Conservation (phyloP, 352 stramenopile species). For the Peronosclerospora sorghi region DNA sequence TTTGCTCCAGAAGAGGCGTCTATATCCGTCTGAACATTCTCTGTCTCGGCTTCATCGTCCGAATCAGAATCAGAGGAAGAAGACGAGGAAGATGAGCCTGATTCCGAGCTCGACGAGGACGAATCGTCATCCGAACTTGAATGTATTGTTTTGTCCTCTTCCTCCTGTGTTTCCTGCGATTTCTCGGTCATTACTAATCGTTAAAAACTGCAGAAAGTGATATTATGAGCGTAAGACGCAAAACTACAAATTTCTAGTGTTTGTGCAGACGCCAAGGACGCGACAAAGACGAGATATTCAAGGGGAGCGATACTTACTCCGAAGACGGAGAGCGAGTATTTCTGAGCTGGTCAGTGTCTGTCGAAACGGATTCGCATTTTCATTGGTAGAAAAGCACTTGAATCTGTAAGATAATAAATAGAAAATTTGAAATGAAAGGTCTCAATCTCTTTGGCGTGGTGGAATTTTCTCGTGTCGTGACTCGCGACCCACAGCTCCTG, state of each 20-base stretch:
- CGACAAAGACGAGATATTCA: no score
- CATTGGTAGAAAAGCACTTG: conserved; percentile 16
- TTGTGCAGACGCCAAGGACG: no score
- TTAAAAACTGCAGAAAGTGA: neutral
- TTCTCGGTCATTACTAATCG: conserved; percentile 18
- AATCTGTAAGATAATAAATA: no score
- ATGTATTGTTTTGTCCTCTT: conserved; percentile 40
- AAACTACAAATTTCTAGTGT: no score
- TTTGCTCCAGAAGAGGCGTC: conserved; percentile 4
- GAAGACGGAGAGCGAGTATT: conserved; percentile 14
- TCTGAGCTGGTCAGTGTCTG: conserved; percentile 19
- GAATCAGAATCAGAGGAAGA: conserved; percentile 76
- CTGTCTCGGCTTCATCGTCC: conserved; percentile 25
- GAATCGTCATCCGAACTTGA: conserved; percentile 68
- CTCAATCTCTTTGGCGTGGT: conserved; percentile 70
- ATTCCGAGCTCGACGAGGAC: conserved; percentile 68
- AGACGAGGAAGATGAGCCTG: conserved; percentile 62
- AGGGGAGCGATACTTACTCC: neutral
- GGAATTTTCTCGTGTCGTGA: conserved; percentile 71
- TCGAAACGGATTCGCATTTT: conserved; percentile 3
- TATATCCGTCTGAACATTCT: conserved; percentile 6
- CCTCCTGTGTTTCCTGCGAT: conserved; percentile 17
- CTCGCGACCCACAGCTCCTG: conserved; percentile 58
- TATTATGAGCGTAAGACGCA: neutral
- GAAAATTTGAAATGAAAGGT: conserved; percentile 32